Base-by-base conservation (phyloP, 352 stramenopile species). In the Phytophthora cactorum region DNA sequence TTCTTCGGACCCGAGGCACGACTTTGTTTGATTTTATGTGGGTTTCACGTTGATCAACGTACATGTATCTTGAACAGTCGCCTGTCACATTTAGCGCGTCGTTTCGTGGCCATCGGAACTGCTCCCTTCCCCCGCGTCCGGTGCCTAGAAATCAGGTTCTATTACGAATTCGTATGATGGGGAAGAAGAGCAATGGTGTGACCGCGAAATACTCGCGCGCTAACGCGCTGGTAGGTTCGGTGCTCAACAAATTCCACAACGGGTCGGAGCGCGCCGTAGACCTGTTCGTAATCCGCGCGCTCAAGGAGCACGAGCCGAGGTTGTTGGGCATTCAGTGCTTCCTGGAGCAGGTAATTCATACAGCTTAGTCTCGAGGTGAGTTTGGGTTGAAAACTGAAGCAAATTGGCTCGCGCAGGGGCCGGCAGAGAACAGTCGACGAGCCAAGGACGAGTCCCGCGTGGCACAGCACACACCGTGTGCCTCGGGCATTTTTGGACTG, bases 201-300 rank as follows among this genome's bases (percentile, higher is more conserved):
- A 43, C 49, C 0, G 50, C 55, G 36, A 86, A 78, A 61, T 93
- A 82, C 43, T 44, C 62, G 39, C 79, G 83, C 36, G 83, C 81
- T 6, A 84, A 76, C 46, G 71, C 74, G 39, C 66, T 91, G 41
- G 74, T 93, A 14, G 52, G 75, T 15, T 79, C 78, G 5, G 58
- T 93, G 25, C 70, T 89, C 44, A 91, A 93, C 74, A 91, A 92
- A 52, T 91, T 81, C 60, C 77, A 93, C 69, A 91, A 92, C 44
- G 85, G 85, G 8, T 91, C 81, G 22, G 64, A 68, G 25, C 78
- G 83, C 25, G 80, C 83, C 2, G 80, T 93, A n/a, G 85, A 92
- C 46, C 66, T 78, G 22, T 86, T 87, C 41, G 85, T 93, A 60
- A 78, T 88, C 44, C 74, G 79, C 14, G 59, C 67, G 14, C 63